Percentiles rank a stretch among this genome's conserved stretches.
Conservation (phyloP, 169 alveolate species). For the Nephromyces sp. region DNA sequence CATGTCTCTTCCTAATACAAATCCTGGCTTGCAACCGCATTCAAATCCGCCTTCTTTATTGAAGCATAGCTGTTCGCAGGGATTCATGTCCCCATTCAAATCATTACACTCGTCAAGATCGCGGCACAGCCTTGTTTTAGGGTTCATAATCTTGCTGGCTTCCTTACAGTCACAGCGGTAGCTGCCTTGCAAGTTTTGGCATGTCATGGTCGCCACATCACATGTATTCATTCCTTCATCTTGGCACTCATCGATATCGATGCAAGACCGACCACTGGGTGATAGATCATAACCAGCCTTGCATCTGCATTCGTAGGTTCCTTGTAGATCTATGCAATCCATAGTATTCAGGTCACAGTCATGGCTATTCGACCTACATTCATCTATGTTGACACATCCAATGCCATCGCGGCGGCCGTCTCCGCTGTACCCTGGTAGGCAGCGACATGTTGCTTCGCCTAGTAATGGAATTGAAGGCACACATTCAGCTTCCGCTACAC, state of each 20-base stretch:
- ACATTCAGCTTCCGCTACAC: slow-evolving; percentile 7
- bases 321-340: slow-evolving; percentile 32
- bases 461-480: slow-evolving; percentile 20
- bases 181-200: slow-evolving; percentile 17
- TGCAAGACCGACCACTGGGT: not conserved
- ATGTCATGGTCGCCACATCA: slow-evolving; percentile 26
- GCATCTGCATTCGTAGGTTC: slow-evolving; percentile 20
- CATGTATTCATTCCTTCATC: slow-evolving; percentile 30
- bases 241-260: not conserved
- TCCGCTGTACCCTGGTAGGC: slow-evolving; percentile 40
- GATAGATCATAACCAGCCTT: not conserved
- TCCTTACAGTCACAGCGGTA: slow-evolving; percentile 38
- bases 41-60: not conserved
- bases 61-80: slow-evolving; percentile 13
- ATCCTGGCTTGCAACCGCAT: slow-evolving; percentile 33
- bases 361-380: slow-evolving; percentile 29
- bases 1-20: slow-evolving; percentile 27
- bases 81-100: slow-evolving; percentile 19
- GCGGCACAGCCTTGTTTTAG: not conserved
- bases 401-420: slow-evolving; percentile 37
- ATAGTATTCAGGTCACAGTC: slow-evolving; percentile 34
- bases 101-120: slow-evolving; percentile 39
- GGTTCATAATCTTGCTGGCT: slow-evolving; percentile 25
- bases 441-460: slow-evolving; percentile 40
- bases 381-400: slow-evolving; percentile 43